These are phyloP conservation scores for Stephania yunnanensis DNA, from an alignment of 164 flowering plant genomes.

Conservation along the genomic window DNA sequence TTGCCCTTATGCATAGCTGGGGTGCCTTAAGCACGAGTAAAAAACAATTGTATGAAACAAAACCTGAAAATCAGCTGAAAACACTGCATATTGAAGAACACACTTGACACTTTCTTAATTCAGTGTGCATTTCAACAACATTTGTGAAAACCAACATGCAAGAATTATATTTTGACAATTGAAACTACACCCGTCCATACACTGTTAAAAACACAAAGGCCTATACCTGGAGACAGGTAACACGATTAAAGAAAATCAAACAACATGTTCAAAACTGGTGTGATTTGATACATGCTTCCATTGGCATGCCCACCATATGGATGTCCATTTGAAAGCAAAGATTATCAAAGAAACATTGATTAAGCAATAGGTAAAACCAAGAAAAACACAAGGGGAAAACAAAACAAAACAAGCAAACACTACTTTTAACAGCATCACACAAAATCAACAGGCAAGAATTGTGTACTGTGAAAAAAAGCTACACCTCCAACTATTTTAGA, in stretches of 20 bases:
- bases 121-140: background rate
- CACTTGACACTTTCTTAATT: background rate
- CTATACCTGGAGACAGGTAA: slow-evolving; percentile 12
- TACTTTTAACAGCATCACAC: background rate
- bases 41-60: no score
- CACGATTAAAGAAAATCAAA: background rate
- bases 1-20: no score
- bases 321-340: no score
- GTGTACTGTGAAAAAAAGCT: background rate
- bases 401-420: background rate
- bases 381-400: background rate
- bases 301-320: slow-evolving; percentile 1
- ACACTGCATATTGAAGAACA: background rate
- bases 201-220: no score
- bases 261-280: slow-evolving; percentile 7
- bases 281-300: slow-evolving; percentile 9
- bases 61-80: background rate
- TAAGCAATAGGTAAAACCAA: background rate
- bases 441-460: no score
- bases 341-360: no score
- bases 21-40: no score
- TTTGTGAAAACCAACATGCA: no score
- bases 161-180: no score
- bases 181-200: no score
- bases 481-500: background rate